phyloP scores from a whole-genome alignment of 768 basidiomycete species.

The Suillus clintonianus region DNA sequence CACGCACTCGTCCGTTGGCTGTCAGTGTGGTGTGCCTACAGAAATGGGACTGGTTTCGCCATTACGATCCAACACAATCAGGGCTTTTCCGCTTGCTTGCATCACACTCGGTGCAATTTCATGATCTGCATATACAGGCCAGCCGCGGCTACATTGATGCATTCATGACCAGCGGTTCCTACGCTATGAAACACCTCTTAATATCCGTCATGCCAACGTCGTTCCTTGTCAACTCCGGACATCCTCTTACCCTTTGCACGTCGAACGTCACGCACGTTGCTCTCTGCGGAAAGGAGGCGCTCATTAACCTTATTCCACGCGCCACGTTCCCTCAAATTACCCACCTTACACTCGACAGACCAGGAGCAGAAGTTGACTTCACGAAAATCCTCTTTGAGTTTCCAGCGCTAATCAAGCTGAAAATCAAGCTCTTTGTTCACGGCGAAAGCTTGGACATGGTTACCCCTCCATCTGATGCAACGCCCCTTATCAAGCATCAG shows the following conservation, averaged over 20 bases:
- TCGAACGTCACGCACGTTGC: conserved; percentile 18
- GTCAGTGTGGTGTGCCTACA: conserved; percentile 14
- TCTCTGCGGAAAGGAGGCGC: conserved; percentile 13
- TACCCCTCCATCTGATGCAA: conserved; percentile 1
- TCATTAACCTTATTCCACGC: conserved; percentile 18
- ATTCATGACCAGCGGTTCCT: conserved; percentile 14
- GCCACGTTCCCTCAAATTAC: conserved; percentile 20
- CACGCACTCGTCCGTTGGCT: conserved; percentile 22
- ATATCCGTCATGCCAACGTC: conserved; percentile 16
- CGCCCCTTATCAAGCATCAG: conserved; percentile 11
- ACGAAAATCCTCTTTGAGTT: conserved; percentile 19
- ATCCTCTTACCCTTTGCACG: conserved; percentile 8
- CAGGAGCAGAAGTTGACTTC: conserved; percentile 8
- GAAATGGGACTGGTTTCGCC: conserved; percentile 1
- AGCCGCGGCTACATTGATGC: conserved; percentile 18
- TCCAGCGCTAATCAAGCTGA: conserved; percentile 15
- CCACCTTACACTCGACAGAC: conserved; percentile 22
- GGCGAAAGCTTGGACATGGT: conserved; percentile 13
- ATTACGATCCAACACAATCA: conserved; percentile 8
- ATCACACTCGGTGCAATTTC: conserved; percentile 21
- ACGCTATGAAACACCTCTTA: conserved; percentile 17
- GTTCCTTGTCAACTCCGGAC: conserved; percentile 1
- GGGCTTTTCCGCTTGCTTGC: conserved; percentile 21
- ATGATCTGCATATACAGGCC: conserved; percentile 19
- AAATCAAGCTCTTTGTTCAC: conserved; percentile 14